Evolutionary conservation across 2,329 filamentous ascomycete species (phyloP), one percentile per base, ranked within the genome.

Genomic region (Neobulgaria alba): DNA sequence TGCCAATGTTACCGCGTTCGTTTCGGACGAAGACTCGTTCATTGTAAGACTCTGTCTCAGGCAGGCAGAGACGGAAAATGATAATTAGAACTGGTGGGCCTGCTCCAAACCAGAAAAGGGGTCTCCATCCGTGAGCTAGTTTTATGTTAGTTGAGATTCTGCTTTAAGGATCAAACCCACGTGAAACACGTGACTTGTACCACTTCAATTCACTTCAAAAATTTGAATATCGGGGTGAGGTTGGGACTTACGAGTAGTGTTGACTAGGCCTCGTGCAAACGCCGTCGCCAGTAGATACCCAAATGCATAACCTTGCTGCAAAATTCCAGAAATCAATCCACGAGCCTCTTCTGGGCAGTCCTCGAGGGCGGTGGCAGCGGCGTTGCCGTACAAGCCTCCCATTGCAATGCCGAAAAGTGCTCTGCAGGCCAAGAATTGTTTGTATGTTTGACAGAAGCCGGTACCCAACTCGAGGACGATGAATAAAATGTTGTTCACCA

Each of bases 21-120:
- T 73, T 68, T 26, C 85, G 75, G 16, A 85, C 64, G 3, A 70
- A 71, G 55, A 80, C 71, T 39, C 84, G 77, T 56, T 83, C 75
- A 33, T 68, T 70, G 62, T 82, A 93, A 1, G 79, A 73, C 33
- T 82, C 65, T 0, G 87, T 94, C 65, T 95, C 88, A 4, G 85
- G 83, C 1, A 95, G 71, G 58, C 73, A 77, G 16, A 90, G 66
- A 23, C 88, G 81, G 68, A 84, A 87, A 40, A 78, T 14, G 57
- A 94, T 94, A 62, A 94, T 82, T 21, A 94, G 61, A 2, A 88
- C 71, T 0, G 88, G 88, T 0, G 85, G 85, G 29, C 80, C 75
- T 4, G 87, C 85, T 10, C 81, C 87, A 60, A 94, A 94, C 87
- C 88, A 95, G 68, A 80, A 94, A 0, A 94, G 68, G 0, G 87